Evolutionary conservation across 306 rosid species (phyloP), one percentile per base, ranked within the genome.

Genomic region (Cucumis hystrix): DNA sequence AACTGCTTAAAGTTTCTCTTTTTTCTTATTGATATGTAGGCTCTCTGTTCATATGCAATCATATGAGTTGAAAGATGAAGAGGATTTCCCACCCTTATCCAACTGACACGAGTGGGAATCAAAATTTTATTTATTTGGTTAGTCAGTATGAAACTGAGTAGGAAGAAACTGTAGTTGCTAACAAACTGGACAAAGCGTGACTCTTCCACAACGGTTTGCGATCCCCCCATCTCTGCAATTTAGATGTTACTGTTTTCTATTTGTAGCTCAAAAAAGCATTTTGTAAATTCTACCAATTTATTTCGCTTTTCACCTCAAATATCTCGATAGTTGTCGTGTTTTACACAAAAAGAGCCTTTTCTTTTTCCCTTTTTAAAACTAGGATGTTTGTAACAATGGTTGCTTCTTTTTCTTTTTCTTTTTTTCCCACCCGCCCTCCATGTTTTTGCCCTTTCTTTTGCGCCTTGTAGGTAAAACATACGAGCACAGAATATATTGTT

Each of bases 21-120:
- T 60, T 59, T 54, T 41, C 16, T 75, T 76, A 62, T 76, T 85
- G 67, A 77, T 77, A 55, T 87, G 87, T 83, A 87, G 91, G 88
- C 77, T 85, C 57, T 77, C 80, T 57, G 82, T 18, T n/a, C 79
- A 74, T 63, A 83, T 18, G 30, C 79, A 74, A 76, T 79, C 91
- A 4, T 87, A 83, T 70, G 85, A 52, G 77, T 79, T 87, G 88
- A 87, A 87, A 83, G 85, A 87, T 56, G 88, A 87, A 39, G 90
- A 79, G 11, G 91, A 87, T 77, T 87, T 87, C 85, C 91, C 91
- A 57, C 91, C 91, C 25, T 71, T 87, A 68, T 87, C 85, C 18
- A 78, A 30, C 79, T 85, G 84, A 85, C 21, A 51, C 45, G 23
- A 51, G 45, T 72, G 25, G 59, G 77, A 17, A 28, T 28, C 17